Conservation (phyloP, 176 grass and related monocot genomes). For the Oryza meyeriana region DNA sequence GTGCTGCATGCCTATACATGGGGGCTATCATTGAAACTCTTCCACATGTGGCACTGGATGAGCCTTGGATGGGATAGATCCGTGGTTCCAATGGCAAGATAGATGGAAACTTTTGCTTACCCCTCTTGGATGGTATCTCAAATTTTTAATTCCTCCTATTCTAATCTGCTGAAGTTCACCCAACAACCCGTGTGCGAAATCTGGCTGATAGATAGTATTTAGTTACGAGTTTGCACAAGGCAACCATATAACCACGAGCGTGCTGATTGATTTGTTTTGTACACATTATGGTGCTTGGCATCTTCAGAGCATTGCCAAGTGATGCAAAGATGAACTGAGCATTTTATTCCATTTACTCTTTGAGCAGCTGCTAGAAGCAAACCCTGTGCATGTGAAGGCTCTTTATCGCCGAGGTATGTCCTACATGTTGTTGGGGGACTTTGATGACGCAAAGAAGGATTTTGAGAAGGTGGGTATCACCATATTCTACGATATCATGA, state of each 20-base stretch:
- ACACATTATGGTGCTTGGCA: background rate
- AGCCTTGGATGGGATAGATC: too few relatives aligned
- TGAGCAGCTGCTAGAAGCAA: constrained; percentile 75
- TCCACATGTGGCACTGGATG: too few relatives aligned
- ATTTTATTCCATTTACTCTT: background rate
- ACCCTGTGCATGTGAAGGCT: constrained; percentile 84
- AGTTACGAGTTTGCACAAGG: too few relatives aligned
- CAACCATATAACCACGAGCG: too few relatives aligned
- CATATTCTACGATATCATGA: background rate
- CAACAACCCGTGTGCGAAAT: too few relatives aligned
- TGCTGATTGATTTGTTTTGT: constrained; percentile 4
- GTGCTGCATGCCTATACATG: background rate
- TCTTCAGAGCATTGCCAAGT: background rate
- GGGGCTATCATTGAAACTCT: too few relatives aligned
- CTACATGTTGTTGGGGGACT: constrained; percentile 84
- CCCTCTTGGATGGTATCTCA: too few relatives aligned
- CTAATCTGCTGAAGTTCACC: too few relatives aligned
- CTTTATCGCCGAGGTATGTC: constrained; percentile 83
- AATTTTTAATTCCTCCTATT: too few relatives aligned
- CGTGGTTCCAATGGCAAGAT: too few relatives aligned
- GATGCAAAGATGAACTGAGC: background rate
- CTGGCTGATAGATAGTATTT: too few relatives aligned
- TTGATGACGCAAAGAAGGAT: constrained; percentile 86
- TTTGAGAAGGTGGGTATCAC: constrained; percentile 67
- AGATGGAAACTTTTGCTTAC: too few relatives aligned